Percentiles rank a stretch among this genome's conserved stretches.
These are phyloP conservation scores for Chionographis japonica DNA, from an alignment of 106 monocot genomes.

Conservation along the genomic window DNA sequence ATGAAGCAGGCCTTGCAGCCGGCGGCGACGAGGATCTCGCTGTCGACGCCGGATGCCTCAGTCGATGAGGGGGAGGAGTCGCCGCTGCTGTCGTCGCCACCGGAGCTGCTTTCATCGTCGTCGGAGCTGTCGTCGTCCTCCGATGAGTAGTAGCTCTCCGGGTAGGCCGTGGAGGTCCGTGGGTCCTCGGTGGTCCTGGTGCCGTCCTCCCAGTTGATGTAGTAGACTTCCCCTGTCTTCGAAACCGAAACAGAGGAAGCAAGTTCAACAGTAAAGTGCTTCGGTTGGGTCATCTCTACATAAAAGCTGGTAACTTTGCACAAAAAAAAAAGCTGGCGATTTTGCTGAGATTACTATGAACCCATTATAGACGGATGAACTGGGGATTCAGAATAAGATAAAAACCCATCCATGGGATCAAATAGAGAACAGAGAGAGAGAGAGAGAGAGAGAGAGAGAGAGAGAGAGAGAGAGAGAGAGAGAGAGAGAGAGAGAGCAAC, in stretches of 20 bases:
- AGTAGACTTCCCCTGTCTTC: constrained; percentile 82
- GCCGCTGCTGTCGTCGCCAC: constrained; percentile 1
- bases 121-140: constrained; percentile 6
- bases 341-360: too few species aligned
- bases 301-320: too few species aligned
- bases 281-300: too few species aligned
- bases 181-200: constrained; percentile 51
- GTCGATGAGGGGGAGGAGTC: constrained; percentile 14
- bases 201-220: constrained; percentile 62
- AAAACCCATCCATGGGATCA: too few species aligned
- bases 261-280: background rate
- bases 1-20: constrained; percentile 85
- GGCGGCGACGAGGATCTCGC: constrained; percentile 57
- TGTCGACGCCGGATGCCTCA: constrained; percentile 6
- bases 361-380: too few species aligned
- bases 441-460: background rate
- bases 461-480: too few species aligned
- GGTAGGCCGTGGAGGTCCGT: constrained; percentile 9
- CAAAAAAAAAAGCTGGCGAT: too few species aligned
- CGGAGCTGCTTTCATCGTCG: background rate
- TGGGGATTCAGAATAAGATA: too few species aligned
- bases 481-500: background rate
- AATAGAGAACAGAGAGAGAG: too few species aligned
- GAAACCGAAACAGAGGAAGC: background rate
- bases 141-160: background rate